Evolutionary conservation across 768 basidiomycete species (phyloP), one percentile per base, ranked within the genome.

Genomic region (Grammothele lineata): DNA sequence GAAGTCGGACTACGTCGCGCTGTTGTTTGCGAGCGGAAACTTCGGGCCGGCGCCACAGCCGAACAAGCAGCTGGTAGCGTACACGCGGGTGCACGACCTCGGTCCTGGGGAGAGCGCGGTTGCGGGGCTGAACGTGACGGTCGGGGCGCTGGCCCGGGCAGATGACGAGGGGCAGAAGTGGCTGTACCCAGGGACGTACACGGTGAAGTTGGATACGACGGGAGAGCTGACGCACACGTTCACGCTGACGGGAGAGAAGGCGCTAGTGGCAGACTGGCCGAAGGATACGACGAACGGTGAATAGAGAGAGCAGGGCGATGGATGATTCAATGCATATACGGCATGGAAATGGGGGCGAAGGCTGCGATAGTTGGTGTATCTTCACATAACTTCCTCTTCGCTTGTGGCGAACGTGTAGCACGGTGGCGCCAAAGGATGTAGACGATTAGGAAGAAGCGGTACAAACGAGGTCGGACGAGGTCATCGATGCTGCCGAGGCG

Each of bases 1-100:
- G 11, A 61, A 71, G 0, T 81, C 78, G 10, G 79, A 82, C 61
- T 80, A 77, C 54, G 75, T 77, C 19, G 70, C 76, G 8, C 67
- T 80, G 43, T 63, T 79, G 12, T 82, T 80, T 62, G 58, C 73
- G 48, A 73, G 68, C 39, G 70, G 73, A 21, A 66, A 66, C 4
- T 70, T 66, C 21, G 78, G 78, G 2, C 76, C 77, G 3, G 56
- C 70, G 14, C 79, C 78, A 0, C 68, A 67, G 43, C 78, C 77
- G 18, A 75, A 74, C 45, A 79, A 80, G 59, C 61, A 70, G 50
- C 72, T 81, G 39, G 66, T 77, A 6, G 62, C 72, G 3, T 82
- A 78, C 57, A 64, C 68, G 14, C 74, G 78, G 36, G 55, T 67
- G n/a, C 64, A 68, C 45, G 46, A 48, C 18, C 56, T 72, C 37